Conservation (phyloP, 2,329 filamentous ascomycete species). For the Podosphaera fusca region DNA sequence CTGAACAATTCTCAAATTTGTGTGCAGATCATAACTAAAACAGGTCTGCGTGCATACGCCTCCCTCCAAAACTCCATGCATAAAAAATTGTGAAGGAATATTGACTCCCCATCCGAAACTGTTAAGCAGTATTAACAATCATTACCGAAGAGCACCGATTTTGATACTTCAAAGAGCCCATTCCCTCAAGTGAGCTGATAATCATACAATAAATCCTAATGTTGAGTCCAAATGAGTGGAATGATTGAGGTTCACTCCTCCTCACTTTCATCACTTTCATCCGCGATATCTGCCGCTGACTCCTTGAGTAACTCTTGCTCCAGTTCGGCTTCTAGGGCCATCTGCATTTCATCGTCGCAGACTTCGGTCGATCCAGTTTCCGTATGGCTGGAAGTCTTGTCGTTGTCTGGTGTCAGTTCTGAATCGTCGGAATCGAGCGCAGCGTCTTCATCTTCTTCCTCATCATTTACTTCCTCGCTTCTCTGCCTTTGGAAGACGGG, state of each 20-base stretch:
- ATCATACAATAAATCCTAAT: too few species aligned
- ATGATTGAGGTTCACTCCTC: conserved; percentile 11
- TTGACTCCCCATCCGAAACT: too few species aligned
- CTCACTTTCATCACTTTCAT: conserved; percentile 16
- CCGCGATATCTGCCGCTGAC: not conserved
- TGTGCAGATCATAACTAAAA: too few species aligned
- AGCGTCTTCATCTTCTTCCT: conserved; percentile 23
- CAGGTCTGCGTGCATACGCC: too few species aligned
- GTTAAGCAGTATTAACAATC: too few species aligned
- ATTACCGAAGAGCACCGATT: too few species aligned
- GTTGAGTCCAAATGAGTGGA: too few species aligned
- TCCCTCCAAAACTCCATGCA: too few species aligned
- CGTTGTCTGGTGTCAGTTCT: conserved; percentile 16
- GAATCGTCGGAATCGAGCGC: conserved; percentile 23
- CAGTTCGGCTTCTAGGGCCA: conserved; percentile 16
- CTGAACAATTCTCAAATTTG: too few species aligned
- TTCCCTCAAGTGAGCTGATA: too few species aligned
- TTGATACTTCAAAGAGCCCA: too few species aligned
- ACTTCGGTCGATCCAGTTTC: conserved; percentile 15
- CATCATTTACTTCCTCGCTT: conserved; percentile 14
- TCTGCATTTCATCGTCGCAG: conserved; percentile 14
- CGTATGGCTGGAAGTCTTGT: conserved; percentile 29
- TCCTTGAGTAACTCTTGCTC: conserved; percentile 13
- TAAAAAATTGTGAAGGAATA: too few species aligned
- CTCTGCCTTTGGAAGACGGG: conserved; percentile 10